Conservation (phyloP, 805 yeast species). For the Maudiozyma turicensis region DNA sequence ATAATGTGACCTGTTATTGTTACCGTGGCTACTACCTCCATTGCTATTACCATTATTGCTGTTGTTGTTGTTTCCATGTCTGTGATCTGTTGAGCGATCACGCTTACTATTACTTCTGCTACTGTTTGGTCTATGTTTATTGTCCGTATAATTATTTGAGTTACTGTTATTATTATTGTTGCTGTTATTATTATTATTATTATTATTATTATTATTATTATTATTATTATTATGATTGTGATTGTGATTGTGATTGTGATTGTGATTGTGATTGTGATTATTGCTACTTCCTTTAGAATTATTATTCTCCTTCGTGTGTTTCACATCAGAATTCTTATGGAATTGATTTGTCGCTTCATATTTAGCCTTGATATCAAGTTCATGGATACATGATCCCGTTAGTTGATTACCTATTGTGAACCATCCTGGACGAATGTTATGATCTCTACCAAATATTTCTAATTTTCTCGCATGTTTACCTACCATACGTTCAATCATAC, state of each 20-base stretch:
- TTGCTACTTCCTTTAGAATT: background rate
- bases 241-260: background rate
- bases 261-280: background rate
- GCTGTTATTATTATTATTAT: background rate
- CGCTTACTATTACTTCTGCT: background rate
- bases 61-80: background rate
- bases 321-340: background rate
- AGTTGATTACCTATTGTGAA: constrained; percentile 77
- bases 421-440: constrained; percentile 87
- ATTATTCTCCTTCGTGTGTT: background rate
- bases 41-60: background rate
- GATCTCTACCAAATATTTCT: constrained; percentile 83
- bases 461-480: constrained; percentile 70
- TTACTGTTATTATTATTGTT: background rate
- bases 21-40: background rate
- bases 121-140: background rate
- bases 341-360: constrained; percentile 20
- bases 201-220: background rate
- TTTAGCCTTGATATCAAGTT: constrained; percentile 42
- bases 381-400: constrained; percentile 47
- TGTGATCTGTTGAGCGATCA: background rate
- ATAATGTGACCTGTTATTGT: background rate
- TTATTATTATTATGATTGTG: background rate
- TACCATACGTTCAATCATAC: constrained; percentile 73
- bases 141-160: background rate